Evolutionary conservation across 2,329 filamentous ascomycete genomes (phyloP), one percentile per base, ranked within the genome.

Genomic region (Elsinoe australis): DNA sequence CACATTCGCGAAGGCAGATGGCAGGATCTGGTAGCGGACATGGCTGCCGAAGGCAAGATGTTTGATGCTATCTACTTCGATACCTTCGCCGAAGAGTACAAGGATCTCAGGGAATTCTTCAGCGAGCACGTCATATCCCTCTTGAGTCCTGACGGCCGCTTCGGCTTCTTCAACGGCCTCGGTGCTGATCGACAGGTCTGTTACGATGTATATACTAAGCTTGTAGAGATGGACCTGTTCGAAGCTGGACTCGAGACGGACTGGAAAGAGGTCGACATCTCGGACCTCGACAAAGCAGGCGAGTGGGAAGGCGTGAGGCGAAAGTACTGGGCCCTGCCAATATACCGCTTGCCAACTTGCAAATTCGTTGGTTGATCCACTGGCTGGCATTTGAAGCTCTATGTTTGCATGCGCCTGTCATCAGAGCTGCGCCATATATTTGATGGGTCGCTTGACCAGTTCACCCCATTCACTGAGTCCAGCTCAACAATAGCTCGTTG

Each of bases 41-140:
- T 74, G 0, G 60, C 71, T 3, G 66, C 67, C 50, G 59, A 70
- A 50, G 68, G 65, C 31, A 61, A 50, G 4, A 56, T 61, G 17
- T 70, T 73, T 47, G 70, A 74, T 52, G 71, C 65, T 8, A 71
- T 98, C 56, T 98, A 96, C 71, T 96, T 95, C 61, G 92, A 98
- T 62, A 98, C 92, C 0, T 96, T 96, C 64, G 92, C 88, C 5
- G 92, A 98, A 68, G 86, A 92, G 54, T 98, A 96, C 66, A 72
- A 74, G 2, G 85, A 90, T 63, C 78, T 96, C 21, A 83, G 83
- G 38, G 74, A 81, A 51, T 95, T 96, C 70, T 95, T 96, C 63
- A 83, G 78, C 2, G 92, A 96, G 64, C 80, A 84, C 57, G 82
- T 96, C 8, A 86, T 92, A 24, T 83, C 80, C 0, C 66, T 96